These are phyloP conservation scores for Vitis cinerea DNA, from an alignment of 164 flowering plant genomes.

Conservation along the genomic window DNA sequence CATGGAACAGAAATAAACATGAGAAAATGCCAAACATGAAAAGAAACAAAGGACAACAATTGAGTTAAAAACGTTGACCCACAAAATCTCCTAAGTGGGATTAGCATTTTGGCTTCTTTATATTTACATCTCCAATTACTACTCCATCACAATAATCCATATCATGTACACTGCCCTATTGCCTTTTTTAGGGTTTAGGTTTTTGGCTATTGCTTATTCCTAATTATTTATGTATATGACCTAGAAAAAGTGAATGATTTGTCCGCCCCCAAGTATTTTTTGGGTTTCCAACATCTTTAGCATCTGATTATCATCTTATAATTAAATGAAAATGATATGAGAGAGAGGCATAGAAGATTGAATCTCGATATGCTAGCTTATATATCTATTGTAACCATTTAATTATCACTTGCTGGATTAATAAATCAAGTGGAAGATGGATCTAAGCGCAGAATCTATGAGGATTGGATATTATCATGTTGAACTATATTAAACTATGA, in stretches of 20 bases:
- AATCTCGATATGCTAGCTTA: too few species aligned
- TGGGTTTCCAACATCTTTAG: background rate
- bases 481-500: too few species aligned
- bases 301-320: too few species aligned
- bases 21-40: slow-evolving; percentile 6
- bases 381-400: too few species aligned
- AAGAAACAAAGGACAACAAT: slow-evolving; percentile 1
- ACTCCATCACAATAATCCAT: background rate
- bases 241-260: background rate
- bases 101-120: slow-evolving; percentile 11
- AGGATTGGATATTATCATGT: too few species aligned
- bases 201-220: background rate
- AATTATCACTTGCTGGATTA: too few species aligned
- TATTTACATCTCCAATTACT: slow-evolving; percentile 11
- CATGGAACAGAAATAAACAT: slow-evolving; percentile 5
- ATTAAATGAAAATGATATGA: too few species aligned
- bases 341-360: too few species aligned
- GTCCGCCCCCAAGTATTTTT: background rate
- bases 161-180: background rate
- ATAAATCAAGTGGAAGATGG: too few species aligned
- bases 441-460: too few species aligned
- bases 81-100: slow-evolving; percentile 16
- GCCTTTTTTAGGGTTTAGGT: slow-evolving; percentile 8
- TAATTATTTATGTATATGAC: too few species aligned
- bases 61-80: slow-evolving; percentile 1